Conservation (phyloP, 2,329 filamentous ascomycete species). For the Curvularia eragrostidis region DNA sequence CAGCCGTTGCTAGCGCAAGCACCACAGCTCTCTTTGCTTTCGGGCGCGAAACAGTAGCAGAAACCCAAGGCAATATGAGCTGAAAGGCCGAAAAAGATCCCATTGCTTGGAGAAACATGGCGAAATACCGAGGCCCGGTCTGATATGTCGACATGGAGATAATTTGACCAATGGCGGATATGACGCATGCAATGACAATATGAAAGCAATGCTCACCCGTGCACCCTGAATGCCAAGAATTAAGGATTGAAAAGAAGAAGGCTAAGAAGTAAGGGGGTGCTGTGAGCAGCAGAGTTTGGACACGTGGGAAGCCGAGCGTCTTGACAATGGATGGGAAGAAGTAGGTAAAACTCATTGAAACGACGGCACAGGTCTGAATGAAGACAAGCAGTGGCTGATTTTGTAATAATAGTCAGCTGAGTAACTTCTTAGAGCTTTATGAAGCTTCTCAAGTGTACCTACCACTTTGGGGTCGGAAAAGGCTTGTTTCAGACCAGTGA, state of each 20-base stretch:
- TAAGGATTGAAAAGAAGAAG: slow-evolving; percentile 62
- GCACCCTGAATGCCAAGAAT: slow-evolving; percentile 63
- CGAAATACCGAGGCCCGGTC: slow-evolving; percentile 64
- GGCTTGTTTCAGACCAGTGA: slow-evolving; percentile 56
- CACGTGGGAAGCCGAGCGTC: slow-evolving; percentile 62
- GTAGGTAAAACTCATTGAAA: slow-evolving; percentile 61
- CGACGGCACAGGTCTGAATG: slow-evolving; percentile 60
- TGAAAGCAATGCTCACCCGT: slow-evolving; percentile 63
- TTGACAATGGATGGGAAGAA: slow-evolving; percentile 69
- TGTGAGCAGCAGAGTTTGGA: slow-evolving; percentile 63
- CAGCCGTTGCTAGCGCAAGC: slow-evolving; percentile 43
- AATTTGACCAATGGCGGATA: slow-evolving; percentile 25
- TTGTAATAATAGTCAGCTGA: background rate
- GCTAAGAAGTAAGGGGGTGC: slow-evolving; percentile 65
- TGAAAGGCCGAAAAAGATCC: slow-evolving; percentile 36
- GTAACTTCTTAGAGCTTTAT: background rate
- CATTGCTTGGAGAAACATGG: slow-evolving; percentile 61
- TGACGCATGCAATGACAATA: slow-evolving; percentile 24
- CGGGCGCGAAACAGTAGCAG: slow-evolving; percentile 43
- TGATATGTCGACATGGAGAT: slow-evolving; percentile 58
- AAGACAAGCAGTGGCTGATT: slow-evolving; percentile 45
- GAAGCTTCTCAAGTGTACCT: background rate
- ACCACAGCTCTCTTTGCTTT: slow-evolving; percentile 43
- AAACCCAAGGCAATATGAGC: slow-evolving; percentile 45
- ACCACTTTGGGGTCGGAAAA: slow-evolving; percentile 57